Evolutionary conservation across 164 flowering plant genomes (phyloP), one percentile per base, ranked within the genome.

Genomic region (Vitis riparia): DNA sequence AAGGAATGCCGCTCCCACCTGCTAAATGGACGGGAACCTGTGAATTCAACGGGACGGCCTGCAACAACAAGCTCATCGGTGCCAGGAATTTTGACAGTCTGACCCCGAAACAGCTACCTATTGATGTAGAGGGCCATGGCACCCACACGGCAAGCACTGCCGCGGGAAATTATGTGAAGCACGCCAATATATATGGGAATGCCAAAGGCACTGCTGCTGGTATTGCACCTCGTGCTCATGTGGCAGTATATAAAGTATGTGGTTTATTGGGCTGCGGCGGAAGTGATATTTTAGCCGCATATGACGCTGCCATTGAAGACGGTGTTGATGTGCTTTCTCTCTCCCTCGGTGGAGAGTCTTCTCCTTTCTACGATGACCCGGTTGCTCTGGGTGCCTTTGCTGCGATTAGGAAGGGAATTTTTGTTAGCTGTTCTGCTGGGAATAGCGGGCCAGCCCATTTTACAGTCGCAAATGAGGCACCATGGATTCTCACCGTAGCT

Each of bases 401-500:
- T 1, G 81, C 84, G 10, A 71, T 73, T 17, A 77, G 71, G 9
- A 71, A 73, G 10, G 84, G 84, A 7, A 59, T 78, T 11, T 59
- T 78, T 44, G 79, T 81, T 0, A 70, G 73, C 14, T 67, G 73
- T 15, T 71, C 83, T 7, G 83, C 80, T 1, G 78, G 81, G 8
- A 81, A 81, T 23, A 14, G 50, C 0, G 84, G 84, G 2, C 79
- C 81, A 1, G 16, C 2, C 10, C 1, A 16, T 50, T 9, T 37
- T 1, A 13, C 79, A 3, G 2, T 76, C 9, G 50, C 67, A 9
- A 75, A 81, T 57, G 79, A 62, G 10, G 81, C 80, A 11, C 81
- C 84, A 3, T 81, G 84, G 84, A 62, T 81, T 19, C 68, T 81
- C 2, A 81, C 82, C 3, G 82, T 76, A 0, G 84, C 80, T 49